Percentiles rank a stretch among this genome's conserved stretches.
phyloP scores from a whole-genome alignment of 1,284 basidiomycete species.

The Sporisorium scitamineum region DNA sequence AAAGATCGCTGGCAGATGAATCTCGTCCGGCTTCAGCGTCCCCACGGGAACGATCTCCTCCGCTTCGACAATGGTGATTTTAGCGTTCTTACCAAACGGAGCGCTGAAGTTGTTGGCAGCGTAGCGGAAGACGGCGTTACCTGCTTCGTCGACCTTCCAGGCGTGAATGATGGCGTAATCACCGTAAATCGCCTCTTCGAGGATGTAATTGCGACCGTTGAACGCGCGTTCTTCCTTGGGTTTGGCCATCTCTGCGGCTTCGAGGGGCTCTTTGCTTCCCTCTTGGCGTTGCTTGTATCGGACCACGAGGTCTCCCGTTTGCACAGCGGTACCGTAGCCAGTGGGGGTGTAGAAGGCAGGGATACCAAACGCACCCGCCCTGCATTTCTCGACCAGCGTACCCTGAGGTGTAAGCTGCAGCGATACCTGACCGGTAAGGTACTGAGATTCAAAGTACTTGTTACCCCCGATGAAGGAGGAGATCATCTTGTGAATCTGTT shows the following conservation, averaged over 20 bases:
- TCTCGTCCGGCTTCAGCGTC: conserved; percentile 53
- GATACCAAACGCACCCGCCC: conserved; percentile 92
- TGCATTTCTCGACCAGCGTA: conserved; percentile 88
- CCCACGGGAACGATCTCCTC: conserved; percentile 66
- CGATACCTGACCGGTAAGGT: conserved; percentile 60
- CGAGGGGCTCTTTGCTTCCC: conserved; percentile 36
- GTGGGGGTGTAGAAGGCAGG: conserved; percentile 97
- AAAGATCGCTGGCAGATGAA: conserved; percentile 65
- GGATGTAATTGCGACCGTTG: conserved; percentile 83
- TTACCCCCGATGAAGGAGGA: conserved; percentile 67
- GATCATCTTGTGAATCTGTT: conserved; percentile 63
- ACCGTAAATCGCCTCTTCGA: conserved; percentile 87
- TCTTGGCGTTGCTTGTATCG: conserved; percentile 60
- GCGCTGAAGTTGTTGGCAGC: conserved; percentile 66
- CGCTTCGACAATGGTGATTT: conserved; percentile 64
- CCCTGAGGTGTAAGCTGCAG: conserved; percentile 67
- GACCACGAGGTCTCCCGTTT: conserved; percentile 70
- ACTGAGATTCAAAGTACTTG: conserved; percentile 66
- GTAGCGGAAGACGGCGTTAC: conserved; percentile 70
- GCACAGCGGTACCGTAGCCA: conserved; percentile 73
- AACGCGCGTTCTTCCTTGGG: conserved; percentile 83
- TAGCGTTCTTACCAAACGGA: conserved; percentile 65
- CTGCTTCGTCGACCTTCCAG: conserved; percentile 90
- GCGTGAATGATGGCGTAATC: conserved; percentile 91
- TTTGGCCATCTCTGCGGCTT: conserved; percentile 67